Conservation (phyloP, 768 basidiomycete genomes). For the Tremella fuciformis region DNA sequence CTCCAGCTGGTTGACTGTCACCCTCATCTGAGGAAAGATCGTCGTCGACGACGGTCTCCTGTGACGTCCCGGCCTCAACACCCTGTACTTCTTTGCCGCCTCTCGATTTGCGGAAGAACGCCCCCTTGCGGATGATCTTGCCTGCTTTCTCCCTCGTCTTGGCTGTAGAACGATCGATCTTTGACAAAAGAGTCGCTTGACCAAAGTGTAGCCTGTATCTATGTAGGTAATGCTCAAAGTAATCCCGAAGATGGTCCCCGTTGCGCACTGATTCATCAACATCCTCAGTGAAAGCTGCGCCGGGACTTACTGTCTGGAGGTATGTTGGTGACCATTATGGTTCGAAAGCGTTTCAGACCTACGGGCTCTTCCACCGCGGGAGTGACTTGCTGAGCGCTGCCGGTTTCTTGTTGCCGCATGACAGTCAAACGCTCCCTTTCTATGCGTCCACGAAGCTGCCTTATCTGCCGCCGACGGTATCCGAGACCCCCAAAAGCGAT, state of each 20-base stretch:
- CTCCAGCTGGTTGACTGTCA: not conserved
- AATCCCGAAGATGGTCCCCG: conserved; percentile 71
- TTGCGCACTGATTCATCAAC: conserved; percentile 58
- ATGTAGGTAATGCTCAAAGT: conserved; percentile 64
- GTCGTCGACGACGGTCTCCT: not conserved
- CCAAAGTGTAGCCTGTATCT: conserved; percentile 23
- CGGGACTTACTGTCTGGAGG: conserved; percentile 56
- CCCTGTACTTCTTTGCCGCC: conserved; percentile 8
- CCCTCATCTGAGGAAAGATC: not conserved
- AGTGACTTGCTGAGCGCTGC: not conserved
- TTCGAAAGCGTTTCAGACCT: conserved; percentile 56
- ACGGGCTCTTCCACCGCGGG: not conserved
- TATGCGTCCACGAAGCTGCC: conserved; percentile 14
- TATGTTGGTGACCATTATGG: conserved; percentile 82
- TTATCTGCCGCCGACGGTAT: conserved; percentile 40
- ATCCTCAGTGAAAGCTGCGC: not conserved
- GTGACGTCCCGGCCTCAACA: not conserved
- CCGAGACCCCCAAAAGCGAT: conserved; percentile 48
- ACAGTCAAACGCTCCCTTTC: conserved; percentile 8
- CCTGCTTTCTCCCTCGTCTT: not conserved
- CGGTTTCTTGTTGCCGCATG: not conserved
- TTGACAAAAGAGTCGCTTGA: not conserved
- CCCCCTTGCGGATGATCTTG: conserved; percentile 1
- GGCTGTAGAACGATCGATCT: not conserved
- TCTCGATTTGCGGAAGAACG: conserved; percentile 3